Base-by-base conservation (phyloP, 331 rosid genomes). In the Malus hybrid region DNA sequence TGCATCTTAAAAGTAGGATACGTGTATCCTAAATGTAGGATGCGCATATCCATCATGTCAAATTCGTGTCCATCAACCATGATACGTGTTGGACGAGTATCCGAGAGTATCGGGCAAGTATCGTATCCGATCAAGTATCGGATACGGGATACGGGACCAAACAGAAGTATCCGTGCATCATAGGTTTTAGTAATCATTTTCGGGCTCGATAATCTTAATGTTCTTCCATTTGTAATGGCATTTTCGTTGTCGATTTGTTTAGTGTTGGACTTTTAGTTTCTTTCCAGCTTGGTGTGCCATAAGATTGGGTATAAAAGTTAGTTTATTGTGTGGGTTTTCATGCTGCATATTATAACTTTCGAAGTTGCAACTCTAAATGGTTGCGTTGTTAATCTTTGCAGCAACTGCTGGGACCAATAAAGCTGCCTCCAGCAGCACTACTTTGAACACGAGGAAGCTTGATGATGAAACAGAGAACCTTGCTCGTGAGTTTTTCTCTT, bases 401-500 rank as follows among this genome's bases (percentile, higher is more conserved):
- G 97, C 80, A 63, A 89, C 89, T 83, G 96, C 92, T 68, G 97
- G 93, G 16, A 85, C 93, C 34, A 93, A 93, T 69, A 88, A 82
- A 78, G 86, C 97, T 61, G 97, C 97, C 8, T 87, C 93, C 10
- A 89, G 96, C 79, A 79, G 93, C 83, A 93, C 97, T 24, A 75
- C 93, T 36, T 69, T 93, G 82, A 93, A 93, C 78, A 89, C 97
- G 16, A 88, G 95, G 91, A 91, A 90, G 88, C 83, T 93, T 14
- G 98, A 93, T 74, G 97, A 93, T 2, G 97, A 93, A 83, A 88
- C 96, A 1, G 97, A 93, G 82, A 89, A 68, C 73, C 93, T 93
- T 64, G 70, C 94, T 72, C 93, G 97, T 93, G 70, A 88, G 98
- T 86, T 19, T 19, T 62, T 71, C 18, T 69, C 66, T 58, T 22